phyloP scores from a whole-genome alignment of 192 early-diverging fungal genomes.

The Entomortierella lignicola region DNA sequence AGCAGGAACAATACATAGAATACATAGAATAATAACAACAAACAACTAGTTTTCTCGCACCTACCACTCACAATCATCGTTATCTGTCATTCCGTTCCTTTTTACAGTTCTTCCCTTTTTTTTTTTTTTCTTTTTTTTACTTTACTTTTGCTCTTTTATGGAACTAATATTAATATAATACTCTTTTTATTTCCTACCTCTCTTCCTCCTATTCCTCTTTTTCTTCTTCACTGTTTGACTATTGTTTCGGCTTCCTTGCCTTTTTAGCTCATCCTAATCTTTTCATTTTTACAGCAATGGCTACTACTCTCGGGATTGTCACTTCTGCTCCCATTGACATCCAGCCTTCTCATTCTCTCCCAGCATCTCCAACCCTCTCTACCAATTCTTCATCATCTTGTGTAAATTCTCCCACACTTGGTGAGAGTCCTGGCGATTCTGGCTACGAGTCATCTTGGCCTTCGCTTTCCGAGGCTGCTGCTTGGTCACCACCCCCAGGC shows the following conservation, averaged over 20 bases:
- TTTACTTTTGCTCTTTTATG: neutral
- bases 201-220: slow-evolving; percentile 1
- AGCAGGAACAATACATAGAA: neutral
- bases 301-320: too few relatives aligned
- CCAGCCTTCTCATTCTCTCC: slow-evolving; percentile 4
- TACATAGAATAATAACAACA: neutral
- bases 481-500: slow-evolving; percentile 24
- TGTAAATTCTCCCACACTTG: neutral
- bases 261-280: neutral
- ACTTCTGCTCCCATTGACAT: slow-evolving; percentile 44
- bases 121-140: neutral
- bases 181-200: neutral
- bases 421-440: slow-evolving; percentile 45
- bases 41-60: neutral
- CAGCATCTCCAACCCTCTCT: neutral
- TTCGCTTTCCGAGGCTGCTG: slow-evolving; percentile 44
- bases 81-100: neutral
- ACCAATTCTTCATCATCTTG: neutral
- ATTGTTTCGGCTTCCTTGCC: neutral
- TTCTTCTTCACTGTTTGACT: neutral
- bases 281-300: slow-evolving; percentile 13
- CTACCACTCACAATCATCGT: too few relatives aligned
- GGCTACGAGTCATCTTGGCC: slow-evolving; percentile 56
- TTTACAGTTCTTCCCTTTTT: neutral
- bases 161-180: too few relatives aligned